phyloP scores from a whole-genome alignment of 2,329 filamentous ascomycete genomes.

The Colletotrichum sp. region DNA sequence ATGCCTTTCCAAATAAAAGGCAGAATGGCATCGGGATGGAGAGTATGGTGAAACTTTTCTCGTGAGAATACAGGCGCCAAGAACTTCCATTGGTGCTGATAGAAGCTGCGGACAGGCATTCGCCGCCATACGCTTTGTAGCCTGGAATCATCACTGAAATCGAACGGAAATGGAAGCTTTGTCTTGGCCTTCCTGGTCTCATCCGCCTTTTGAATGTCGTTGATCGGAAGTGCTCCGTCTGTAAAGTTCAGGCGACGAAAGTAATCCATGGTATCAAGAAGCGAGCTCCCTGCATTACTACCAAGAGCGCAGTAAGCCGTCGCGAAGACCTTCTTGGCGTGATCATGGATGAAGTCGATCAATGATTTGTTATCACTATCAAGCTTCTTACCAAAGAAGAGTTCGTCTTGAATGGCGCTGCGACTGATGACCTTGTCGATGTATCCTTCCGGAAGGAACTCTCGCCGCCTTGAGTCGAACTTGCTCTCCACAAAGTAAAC shows the following conservation, averaged over 20 bases:
- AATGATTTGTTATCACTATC: too few species aligned
- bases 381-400: neutral
- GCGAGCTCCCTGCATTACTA: neutral
- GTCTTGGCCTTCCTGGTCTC: too few species aligned
- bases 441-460: neutral
- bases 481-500: neutral
- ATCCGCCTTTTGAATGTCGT: too few species aligned
- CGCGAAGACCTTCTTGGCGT: neutral
- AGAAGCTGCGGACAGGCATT: neutral
- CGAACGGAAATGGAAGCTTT: too few species aligned
- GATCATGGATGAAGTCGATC: neutral
- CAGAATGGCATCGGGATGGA: too few species aligned
- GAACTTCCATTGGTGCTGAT: neutral
- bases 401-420: neutral
- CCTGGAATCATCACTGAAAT: too few species aligned
- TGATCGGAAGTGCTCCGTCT: neutral
- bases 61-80: neutral
- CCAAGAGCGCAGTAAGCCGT: neutral
- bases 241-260: neutral
- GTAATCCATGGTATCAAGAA: neutral
- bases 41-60: neutral
- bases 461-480: neutral
- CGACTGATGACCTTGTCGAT: neutral
- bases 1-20: neutral
- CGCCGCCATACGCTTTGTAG: too few species aligned